phyloP scores from a whole-genome alignment of 805 yeast genomes.

The Wickerhamia fluorescens region DNA sequence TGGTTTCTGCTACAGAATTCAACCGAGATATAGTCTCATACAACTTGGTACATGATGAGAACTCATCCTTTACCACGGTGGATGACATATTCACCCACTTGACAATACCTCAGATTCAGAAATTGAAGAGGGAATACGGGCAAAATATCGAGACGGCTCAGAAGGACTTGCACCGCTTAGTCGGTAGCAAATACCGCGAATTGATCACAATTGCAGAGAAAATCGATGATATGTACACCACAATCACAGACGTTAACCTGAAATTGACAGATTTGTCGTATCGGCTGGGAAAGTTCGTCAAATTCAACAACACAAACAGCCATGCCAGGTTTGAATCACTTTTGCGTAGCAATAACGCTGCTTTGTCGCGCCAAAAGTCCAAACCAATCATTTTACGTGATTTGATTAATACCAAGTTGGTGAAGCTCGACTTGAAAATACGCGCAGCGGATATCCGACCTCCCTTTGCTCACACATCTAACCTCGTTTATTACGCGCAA shows the following conservation, averaged over 20 bases:
- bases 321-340: conserved; percentile 15
- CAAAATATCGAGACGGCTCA: conserved; percentile 21
- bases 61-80: too few relatives aligned
- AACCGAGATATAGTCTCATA: too few relatives aligned
- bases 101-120: too few relatives aligned
- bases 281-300: conserved; percentile 19
- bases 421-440: conserved; percentile 23
- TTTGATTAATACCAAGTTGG: conserved; percentile 22
- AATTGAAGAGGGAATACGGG: conserved; percentile 21
- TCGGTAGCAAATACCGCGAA: conserved; percentile 36
- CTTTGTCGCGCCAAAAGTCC: conserved; percentile 13
- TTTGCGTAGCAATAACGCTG: conserved; percentile 11
- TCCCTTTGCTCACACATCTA: conserved; percentile 18
- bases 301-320: conserved; percentile 14
- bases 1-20: too few relatives aligned
- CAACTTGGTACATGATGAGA: too few relatives aligned
- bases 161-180: conserved; percentile 28
- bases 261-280: conserved; percentile 27
- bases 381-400: conserved; percentile 20
- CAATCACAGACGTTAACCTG: conserved; percentile 16
- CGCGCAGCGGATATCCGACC: conserved; percentile 3
- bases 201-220: conserved; percentile 39
- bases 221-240: conserved; percentile 24
- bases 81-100: too few relatives aligned
- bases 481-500: conserved; percentile 25